These are phyloP conservation scores for Pneumocystis carinii DNA, from an alignment of 1,139 yeast genomes.

Conservation along the genomic window DNA sequence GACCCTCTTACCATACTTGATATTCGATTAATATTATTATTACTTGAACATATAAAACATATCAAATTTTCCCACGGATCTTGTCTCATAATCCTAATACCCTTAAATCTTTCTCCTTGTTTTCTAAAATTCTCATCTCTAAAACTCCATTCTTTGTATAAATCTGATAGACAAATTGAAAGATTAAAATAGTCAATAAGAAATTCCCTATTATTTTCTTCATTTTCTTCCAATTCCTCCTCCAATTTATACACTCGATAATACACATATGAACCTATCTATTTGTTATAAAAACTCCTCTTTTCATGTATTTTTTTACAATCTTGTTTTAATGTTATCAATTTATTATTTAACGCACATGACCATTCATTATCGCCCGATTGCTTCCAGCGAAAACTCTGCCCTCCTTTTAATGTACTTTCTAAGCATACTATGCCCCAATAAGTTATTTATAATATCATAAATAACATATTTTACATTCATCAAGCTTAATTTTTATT, in stretches of 20 bases:
- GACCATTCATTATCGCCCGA: constrained; percentile 21
- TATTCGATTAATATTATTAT: constrained; percentile 84
- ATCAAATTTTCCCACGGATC: constrained; percentile 94
- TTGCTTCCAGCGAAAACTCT: constrained; percentile 27
- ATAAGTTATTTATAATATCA: background rate
- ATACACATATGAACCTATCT: background rate
- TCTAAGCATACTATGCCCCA: background rate
- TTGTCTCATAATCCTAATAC: constrained; percentile 72
- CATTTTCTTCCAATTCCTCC: background rate
- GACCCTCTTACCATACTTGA: constrained; percentile 57
- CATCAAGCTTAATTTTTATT: background rate
- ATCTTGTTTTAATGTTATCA: constrained; percentile 25
- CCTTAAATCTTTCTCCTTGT: constrained; percentile 33
- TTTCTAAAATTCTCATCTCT: constrained; percentile 37
- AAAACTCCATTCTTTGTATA: constrained; percentile 48
- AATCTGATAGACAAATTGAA: constrained; percentile 35
- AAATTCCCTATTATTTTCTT: constrained; percentile 31
- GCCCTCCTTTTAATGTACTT: constrained; percentile 12
- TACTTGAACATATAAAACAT: constrained; percentile 88
- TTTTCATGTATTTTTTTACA: constrained; percentile 16
- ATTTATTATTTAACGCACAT: constrained; percentile 25
- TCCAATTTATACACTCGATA: background rate
- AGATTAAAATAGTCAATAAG: constrained; percentile 59
- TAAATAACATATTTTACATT: background rate
- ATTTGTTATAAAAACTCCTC: background rate